A percentile compares a stretch with the other conserved stretches of the same genome.
Evolutionary conservation across 495 filamentous ascomycete genomes (phyloP).

Genomic region (Apodospora peruviana): DNA sequence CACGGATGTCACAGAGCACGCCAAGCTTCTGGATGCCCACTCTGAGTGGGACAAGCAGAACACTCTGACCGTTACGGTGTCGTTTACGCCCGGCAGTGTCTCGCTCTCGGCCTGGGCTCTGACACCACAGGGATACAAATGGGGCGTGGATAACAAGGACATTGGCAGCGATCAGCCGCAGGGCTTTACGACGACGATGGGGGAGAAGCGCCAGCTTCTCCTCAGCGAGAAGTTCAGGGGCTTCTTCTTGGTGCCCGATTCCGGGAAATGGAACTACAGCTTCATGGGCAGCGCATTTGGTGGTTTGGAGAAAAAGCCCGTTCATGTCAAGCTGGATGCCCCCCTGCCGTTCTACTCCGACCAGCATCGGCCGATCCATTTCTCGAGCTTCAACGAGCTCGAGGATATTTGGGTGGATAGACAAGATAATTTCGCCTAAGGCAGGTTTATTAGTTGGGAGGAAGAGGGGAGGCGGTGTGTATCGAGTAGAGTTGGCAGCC

Average conservation of each 20-base stretch:
- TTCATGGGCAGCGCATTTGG: conserved; percentile 92
- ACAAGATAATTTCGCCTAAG: conserved; percentile 77
- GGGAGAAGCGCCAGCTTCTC: conserved; percentile 89
- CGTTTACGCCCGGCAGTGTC: conserved; percentile 97
- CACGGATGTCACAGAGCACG: conserved; percentile 87
- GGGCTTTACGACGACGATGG: conserved; percentile 88
- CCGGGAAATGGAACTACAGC: conserved; percentile 92
- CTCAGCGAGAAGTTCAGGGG: conserved; percentile 89
- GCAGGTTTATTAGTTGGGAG: too few relatives aligned
- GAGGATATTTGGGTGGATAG: conserved; percentile 88
- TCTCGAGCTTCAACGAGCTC: conserved; percentile 86
- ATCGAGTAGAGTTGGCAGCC: too few relatives aligned
- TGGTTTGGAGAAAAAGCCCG: conserved; percentile 78
- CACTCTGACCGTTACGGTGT: conserved; percentile 90
- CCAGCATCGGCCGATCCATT: conserved; percentile 88
- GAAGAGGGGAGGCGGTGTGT: too few relatives aligned
- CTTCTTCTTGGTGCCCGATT: conserved; percentile 92
- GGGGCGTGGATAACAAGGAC: conserved; percentile 96
- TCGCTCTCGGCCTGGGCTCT: conserved; percentile 89
- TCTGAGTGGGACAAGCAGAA: conserved; percentile 82
- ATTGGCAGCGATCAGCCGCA: conserved; percentile 83
- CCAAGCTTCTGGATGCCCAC: conserved; percentile 79
- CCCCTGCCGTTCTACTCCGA: conserved; percentile 89
- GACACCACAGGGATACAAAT: conserved; percentile 88
- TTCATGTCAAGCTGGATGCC: conserved; percentile 90